These are phyloP conservation scores for Metarhizium anisopliae DNA, from an alignment of 2,329 filamentous ascomycete genomes.

Conservation along the genomic window DNA sequence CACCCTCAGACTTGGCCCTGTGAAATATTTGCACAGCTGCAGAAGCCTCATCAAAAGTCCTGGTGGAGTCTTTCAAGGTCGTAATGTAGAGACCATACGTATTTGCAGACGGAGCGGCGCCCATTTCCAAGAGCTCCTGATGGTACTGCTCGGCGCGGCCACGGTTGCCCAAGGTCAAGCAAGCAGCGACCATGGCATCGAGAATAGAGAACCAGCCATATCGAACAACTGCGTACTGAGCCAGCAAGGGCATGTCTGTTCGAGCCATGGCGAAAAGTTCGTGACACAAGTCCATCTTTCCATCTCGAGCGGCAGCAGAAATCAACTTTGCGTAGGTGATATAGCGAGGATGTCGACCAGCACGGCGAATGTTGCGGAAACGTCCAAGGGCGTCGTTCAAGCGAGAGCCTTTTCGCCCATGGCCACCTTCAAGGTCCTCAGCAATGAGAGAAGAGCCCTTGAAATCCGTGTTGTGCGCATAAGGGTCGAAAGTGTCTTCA, in stretches of 20 bases:
- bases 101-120: conserved; percentile 86
- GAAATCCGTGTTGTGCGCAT: conserved; percentile 83
- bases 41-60: conserved; percentile 95
- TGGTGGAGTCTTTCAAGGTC: conserved; percentile 93
- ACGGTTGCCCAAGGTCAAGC: conserved; percentile 73
- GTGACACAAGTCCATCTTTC: conserved; percentile 71
- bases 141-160: conserved; percentile 78
- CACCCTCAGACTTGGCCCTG: conserved; percentile 83
- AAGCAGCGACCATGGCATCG: conserved; percentile 93
- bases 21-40: conserved; percentile 98
- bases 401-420: conserved; percentile 62
- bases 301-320: conserved; percentile 75
- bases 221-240: conserved; percentile 77
- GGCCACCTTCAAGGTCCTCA: conserved; percentile 75
- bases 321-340: conserved; percentile 97
- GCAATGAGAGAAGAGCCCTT: conserved; percentile 87
- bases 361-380: conserved; percentile 87
- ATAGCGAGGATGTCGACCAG: conserved; percentile 86
- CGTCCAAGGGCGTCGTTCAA: conserved; percentile 73
- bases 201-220: conserved; percentile 96
- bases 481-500: conserved; percentile 84
- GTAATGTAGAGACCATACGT: conserved; percentile 98
- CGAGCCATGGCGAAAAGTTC: conserved; percentile 87
- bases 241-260: conserved; percentile 74
- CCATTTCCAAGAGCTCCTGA: conserved; percentile 84